Conservation (phyloP, 208 protist genomes). For the Herpetomonas samuelpessoai region DNA sequence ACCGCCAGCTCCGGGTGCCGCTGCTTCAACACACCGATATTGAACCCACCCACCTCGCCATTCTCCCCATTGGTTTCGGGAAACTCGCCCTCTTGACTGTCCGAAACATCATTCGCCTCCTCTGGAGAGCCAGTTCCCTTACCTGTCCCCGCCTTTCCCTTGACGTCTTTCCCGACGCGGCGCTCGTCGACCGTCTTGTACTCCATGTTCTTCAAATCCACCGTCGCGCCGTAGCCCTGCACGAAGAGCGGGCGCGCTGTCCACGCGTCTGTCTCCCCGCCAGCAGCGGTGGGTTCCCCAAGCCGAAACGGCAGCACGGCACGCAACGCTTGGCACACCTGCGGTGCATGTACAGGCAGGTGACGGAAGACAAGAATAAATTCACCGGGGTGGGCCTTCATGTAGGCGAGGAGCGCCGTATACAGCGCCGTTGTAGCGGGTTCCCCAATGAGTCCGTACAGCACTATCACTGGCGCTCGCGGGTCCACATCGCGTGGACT, state of each 20-base stretch:
- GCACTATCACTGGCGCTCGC: no score
- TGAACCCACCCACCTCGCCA: constrained; percentile 36
- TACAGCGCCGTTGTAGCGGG: constrained; percentile 28
- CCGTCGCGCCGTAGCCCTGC: constrained; percentile 94
- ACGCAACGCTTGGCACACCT: constrained; percentile 14
- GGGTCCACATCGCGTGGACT: no score
- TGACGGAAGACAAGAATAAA: constrained; percentile 53
- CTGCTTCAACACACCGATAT: constrained; percentile 23
- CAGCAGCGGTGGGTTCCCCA: neutral
- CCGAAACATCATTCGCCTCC: neutral
- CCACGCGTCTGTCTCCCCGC: constrained; percentile 10
- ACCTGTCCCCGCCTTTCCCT: neutral
- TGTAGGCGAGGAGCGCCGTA: constrained; percentile 15
- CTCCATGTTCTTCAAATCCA: constrained; percentile 96
- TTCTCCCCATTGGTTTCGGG: neutral
- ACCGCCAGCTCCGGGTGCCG: constrained; percentile 30
- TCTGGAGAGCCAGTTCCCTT: neutral
- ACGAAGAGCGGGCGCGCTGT: constrained; percentile 50
- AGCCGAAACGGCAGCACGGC: neutral
- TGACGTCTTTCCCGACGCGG: constrained; percentile 9
- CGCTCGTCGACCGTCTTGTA: constrained; percentile 96
- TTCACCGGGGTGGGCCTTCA: neutral
- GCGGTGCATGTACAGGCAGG: constrained; percentile 32
- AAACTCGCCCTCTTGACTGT: constrained; percentile 1
- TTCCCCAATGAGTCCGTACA: constrained; percentile 67